Base-by-base conservation (phyloP, 1,284 basidiomycete genomes). In the Porodaedalea pini region DNA sequence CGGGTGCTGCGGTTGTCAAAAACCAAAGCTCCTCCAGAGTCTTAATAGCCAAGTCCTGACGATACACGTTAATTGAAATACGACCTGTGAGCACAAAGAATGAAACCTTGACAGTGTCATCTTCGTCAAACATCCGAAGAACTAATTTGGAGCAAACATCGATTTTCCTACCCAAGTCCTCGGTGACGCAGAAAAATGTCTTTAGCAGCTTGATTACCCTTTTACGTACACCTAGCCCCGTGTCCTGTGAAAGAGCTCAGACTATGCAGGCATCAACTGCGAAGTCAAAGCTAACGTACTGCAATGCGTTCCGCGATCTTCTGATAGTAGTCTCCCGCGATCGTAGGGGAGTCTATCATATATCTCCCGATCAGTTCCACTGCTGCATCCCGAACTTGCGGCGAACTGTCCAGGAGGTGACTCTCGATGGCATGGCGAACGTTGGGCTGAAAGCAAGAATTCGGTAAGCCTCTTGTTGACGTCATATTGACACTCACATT, bases 331-430 rank as follows among this genome's bases (percentile, higher is more conserved):
- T 91, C 83, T 2, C 82, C 80, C 0, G 92, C 91, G 25, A 97
- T 83, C 57, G 88, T 83, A 0, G 92, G 90, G 2, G 88, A 86
- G 58, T 92, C 87, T 25, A 95, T 83, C 72, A 98, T 86, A 67
- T 98, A 97, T 72, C 93, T 96, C 27, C 96, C 94, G 58, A 99
- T 90, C 49, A 99, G 76, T 61, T 97, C 94, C 6, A 99, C 90
- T 4, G 96, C 94, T 4, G 93, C 92, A 70, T 99, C 97, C 34
- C 96, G 88, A 17, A 99, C 97, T 25, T 90, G 88, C 0, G 95
- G 87, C 0, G 95, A 98, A 57, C 82, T 87, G 66, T 99, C 96
- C 2, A 90, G 75, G 17, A 99, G 79, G 66, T 96, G 90, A 21
- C 83, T 85, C 71, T 97, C 93, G 62, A 99, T 93, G 0, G 90